phyloP scores from a whole-genome alignment of 2,329 filamentous ascomycete genomes.

The Calonectria honghensis region DNA sequence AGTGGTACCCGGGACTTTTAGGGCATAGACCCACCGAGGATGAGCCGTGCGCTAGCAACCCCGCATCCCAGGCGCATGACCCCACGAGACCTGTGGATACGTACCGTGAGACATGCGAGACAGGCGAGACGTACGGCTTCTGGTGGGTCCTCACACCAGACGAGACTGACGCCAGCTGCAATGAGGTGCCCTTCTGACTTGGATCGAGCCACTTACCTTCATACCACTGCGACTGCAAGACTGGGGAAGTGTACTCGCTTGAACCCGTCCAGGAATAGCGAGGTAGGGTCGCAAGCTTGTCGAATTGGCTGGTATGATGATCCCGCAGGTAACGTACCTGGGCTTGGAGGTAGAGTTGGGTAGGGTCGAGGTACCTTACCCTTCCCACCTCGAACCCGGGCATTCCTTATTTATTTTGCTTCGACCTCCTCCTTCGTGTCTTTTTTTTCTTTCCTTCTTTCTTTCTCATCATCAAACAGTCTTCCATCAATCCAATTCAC shows the following conservation, averaged over 20 bases:
- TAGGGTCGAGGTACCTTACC: constrained; percentile 33
- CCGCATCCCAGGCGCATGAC: constrained; percentile 49
- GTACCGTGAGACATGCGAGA: constrained; percentile 39
- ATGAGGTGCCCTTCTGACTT: constrained; percentile 47
- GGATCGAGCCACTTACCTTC: constrained; percentile 46
- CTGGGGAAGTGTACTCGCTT: constrained; percentile 30
- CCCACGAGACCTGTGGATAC: constrained; percentile 45
- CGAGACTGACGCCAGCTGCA: constrained; percentile 44
- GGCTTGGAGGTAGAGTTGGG: constrained; percentile 28
- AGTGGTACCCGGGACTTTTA: constrained; percentile 43
- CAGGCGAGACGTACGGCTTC: constrained; percentile 44
- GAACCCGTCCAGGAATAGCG: constrained; percentile 21
- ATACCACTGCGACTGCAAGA: constrained; percentile 22
- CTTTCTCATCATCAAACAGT: constrained; percentile 49
- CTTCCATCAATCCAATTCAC: constrained; percentile 50
- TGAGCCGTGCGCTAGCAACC: constrained; percentile 47
- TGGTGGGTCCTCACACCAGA: constrained; percentile 51
- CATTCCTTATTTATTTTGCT: constrained; percentile 49
- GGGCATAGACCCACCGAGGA: constrained; percentile 39
- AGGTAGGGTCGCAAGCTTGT: constrained; percentile 29
- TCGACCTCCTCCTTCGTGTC: constrained; percentile 50
- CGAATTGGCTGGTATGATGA: constrained; percentile 34
- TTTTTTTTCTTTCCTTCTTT: constrained; percentile 49
- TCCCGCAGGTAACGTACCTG: constrained; percentile 33
- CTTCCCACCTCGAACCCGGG: constrained; percentile 31